phyloP scores from a whole-genome alignment of 164 flowering plant species.

The Berberis thunbergii region DNA sequence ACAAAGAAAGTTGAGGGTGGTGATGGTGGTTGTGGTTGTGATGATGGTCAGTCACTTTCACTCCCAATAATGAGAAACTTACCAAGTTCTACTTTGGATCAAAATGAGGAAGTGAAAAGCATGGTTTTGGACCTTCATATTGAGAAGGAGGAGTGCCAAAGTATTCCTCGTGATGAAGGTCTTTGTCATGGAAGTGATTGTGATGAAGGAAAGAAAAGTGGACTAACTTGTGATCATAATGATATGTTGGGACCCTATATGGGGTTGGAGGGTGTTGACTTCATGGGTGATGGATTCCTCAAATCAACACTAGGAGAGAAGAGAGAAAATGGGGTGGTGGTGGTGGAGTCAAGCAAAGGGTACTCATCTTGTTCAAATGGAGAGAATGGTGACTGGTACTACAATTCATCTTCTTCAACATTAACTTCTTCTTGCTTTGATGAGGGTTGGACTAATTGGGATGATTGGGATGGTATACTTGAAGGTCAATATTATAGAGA shows the following conservation, averaged over 20 bases:
- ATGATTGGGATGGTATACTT: slow-evolving; percentile 12
- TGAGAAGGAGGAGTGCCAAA: background rate
- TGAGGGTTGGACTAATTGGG: slow-evolving; percentile 15
- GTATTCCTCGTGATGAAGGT: background rate
- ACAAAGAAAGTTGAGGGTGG: slow-evolving; percentile 23
- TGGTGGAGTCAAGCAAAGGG: background rate
- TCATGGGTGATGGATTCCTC: slow-evolving; percentile 6
- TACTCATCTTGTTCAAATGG: too few species aligned
- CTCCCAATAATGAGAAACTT: background rate
- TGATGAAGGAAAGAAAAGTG: background rate
- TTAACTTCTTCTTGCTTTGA: slow-evolving; percentile 11
- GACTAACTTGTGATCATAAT: slow-evolving; percentile 6
- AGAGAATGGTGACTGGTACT: slow-evolving; percentile 8
- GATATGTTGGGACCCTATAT: slow-evolving; percentile 16
- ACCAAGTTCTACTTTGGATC: background rate
- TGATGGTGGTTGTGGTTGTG: background rate
- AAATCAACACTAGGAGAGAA: slow-evolving; percentile 3
- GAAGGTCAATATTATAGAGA: slow-evolving; percentile 12
- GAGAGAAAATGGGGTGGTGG: slow-evolving; percentile 3
- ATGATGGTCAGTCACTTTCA: slow-evolving; percentile 1
- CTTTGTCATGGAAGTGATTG: background rate
- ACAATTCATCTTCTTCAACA: slow-evolving; percentile 2
- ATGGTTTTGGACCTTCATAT: background rate
- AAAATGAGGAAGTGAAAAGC: background rate
- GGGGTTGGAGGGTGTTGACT: slow-evolving; percentile 10